A percentile compares a stretch with the other conserved stretches of the same genome.
Conservation (phyloP, 768 basidiomycete genomes). For the Sutorius australiensis region DNA sequence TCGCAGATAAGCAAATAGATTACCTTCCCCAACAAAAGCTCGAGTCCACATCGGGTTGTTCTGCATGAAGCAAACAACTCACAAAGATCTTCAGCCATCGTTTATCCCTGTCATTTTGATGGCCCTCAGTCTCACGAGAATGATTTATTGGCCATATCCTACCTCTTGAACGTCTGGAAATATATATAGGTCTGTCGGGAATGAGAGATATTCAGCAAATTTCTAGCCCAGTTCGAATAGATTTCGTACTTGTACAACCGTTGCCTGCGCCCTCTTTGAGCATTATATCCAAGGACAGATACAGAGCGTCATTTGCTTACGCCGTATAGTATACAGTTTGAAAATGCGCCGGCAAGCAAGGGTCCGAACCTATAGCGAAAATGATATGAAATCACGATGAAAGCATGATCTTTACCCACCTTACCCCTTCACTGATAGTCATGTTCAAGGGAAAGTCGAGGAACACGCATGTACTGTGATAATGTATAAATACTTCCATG, state of each 20-base stretch:
- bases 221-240: background rate
- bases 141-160: conserved; percentile 3
- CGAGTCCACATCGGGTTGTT: background rate
- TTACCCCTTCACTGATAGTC: background rate
- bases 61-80: conserved; percentile 7
- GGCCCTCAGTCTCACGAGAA: background rate
- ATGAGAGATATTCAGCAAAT: background rate
- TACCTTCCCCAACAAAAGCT: conserved; percentile 31
- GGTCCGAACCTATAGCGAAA: conserved; percentile 34
- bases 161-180: conserved; percentile 40
- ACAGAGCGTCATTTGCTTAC: background rate
- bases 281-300: background rate
- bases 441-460: background rate
- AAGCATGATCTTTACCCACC: background rate
- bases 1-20: conserved; percentile 44
- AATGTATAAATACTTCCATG: too few relatives aligned
- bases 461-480: background rate
- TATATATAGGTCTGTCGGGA: conserved; percentile 42
- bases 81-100: conserved; percentile 46
- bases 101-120: conserved; percentile 34
- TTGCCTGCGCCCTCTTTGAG: conserved; percentile 4
- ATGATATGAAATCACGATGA: conserved; percentile 30
- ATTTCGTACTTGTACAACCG: conserved; percentile 10
- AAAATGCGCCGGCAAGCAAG: conserved; percentile 7
- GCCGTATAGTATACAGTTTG: conserved; percentile 18